A percentile compares a stretch with the other conserved stretches of the same genome.
phyloP scores from a whole-genome alignment of 805 yeast species.

The Cyberlindnera japonica region DNA sequence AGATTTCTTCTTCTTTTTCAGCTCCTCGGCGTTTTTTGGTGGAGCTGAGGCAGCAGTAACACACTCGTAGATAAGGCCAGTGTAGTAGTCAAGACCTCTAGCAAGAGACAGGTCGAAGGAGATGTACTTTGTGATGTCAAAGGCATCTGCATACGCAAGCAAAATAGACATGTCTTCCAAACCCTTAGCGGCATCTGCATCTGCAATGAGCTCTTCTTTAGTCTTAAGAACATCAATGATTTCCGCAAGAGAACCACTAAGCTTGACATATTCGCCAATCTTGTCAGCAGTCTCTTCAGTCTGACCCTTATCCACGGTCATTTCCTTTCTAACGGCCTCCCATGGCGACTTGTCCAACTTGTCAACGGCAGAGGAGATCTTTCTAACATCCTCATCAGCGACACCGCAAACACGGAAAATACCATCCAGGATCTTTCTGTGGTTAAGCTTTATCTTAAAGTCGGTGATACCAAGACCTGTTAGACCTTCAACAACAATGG shows the following conservation, averaged over 20 bases:
- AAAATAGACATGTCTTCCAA: constrained; percentile 72
- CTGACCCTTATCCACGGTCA: constrained; percentile 87
- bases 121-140: constrained; percentile 60
- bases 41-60: constrained; percentile 97
- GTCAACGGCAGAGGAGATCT: constrained; percentile 92
- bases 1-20: constrained; percentile 39
- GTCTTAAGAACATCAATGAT: constrained; percentile 50
- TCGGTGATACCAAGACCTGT: constrained; percentile 79
- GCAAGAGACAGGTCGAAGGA: constrained; percentile 94
- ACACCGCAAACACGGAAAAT: constrained; percentile 95
- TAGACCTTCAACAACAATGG: constrained; percentile 80
- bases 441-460: constrained; percentile 89
- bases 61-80: constrained; percentile 95
- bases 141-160: constrained; percentile 78
- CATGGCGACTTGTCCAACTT: constrained; percentile 94
- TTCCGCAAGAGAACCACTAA: constrained; percentile 71
- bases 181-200: constrained; percentile 77
- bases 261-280: constrained; percentile 88
- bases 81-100: constrained; percentile 95
- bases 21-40: constrained; percentile 71
- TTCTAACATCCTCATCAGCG: constrained; percentile 88
- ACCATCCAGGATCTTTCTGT: constrained; percentile 94
- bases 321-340: constrained; percentile 90
- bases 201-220: constrained; percentile 56
- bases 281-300: constrained; percentile 87